Base-by-base conservation (phyloP, 768 basidiomycete species). In the Plicaturopsis crispa region DNA sequence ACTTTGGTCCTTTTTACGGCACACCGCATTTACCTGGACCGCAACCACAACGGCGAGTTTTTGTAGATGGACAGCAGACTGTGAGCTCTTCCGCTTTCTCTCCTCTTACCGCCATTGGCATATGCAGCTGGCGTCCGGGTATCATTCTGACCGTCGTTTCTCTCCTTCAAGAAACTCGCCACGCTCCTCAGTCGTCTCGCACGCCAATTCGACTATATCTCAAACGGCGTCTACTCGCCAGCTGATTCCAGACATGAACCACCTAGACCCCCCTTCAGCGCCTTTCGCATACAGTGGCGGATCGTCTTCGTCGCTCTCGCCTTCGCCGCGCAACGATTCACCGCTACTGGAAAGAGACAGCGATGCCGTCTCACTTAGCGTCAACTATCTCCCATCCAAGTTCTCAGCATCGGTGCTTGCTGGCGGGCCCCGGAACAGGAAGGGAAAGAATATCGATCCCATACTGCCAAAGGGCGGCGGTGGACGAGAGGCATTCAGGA, bases 381-480 rank as follows among this genome's bases (percentile, higher is more conserved):
- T 82, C 50, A 84, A 86, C 58, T 90, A 84, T 53, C 66, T 87
- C 16, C 86, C 86, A 8, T 61, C 67, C 39, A 90, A 90, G 59
- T 85, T 88, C 59, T 78, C 82, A 11, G 59, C 59, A 38, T 54
- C 55, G 47, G 57, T 66, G 55, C 46, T 70, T 58, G 51, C 62
- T 53, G 22, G 44, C 13, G 13, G 8, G 12, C 10, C 10, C 12
- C 8, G 33, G 13, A 34, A 16, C 8, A 10, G 19, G 18, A 34
- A 34, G 33, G 33, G 33, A 8, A 20, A 13, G 10, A 10, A 16
- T 10, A 34, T 46, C 6, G 65, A 59, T 28, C 45, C 56, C 7
- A 48, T 53, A 24, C 43, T 75, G 11, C 77, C 74, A 10, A 81
- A 81, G 57, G 70, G 64, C 24, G 84, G 84, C 26, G 84, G 84